These are phyloP conservation scores for Saxophila tyrrhenica DNA, from an alignment of 495 filamentous ascomycete genomes.

Conservation along the genomic window DNA sequence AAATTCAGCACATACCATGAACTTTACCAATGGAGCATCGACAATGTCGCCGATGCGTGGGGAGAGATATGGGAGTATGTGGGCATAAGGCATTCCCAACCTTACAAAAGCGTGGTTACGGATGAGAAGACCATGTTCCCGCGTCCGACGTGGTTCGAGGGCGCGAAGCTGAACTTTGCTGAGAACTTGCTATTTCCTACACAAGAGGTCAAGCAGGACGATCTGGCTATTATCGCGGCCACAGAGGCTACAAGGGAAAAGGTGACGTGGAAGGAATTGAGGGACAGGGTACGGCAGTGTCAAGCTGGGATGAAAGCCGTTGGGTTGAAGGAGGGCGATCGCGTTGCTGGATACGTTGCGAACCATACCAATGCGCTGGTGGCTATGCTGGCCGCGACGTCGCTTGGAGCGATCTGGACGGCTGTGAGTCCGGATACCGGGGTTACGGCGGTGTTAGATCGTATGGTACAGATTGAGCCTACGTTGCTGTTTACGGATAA, in stretches of 20 bases:
- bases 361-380: conserved; percentile 78
- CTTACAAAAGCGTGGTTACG: conserved; percentile 53
- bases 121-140: conserved; percentile 64
- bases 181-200: conserved; percentile 80
- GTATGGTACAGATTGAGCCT: conserved; percentile 71
- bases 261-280: conserved; percentile 69
- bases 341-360: conserved; percentile 75
- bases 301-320: conserved; percentile 55
- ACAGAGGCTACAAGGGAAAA: conserved; percentile 58
- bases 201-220: conserved; percentile 44
- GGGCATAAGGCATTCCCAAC: conserved; percentile 54
- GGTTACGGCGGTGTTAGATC: conserved; percentile 68
- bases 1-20: conserved; percentile 52
- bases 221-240: conserved; percentile 56
- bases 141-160: conserved; percentile 70
- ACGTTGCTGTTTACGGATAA: conserved; percentile 75
- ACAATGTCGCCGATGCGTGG: conserved; percentile 70
- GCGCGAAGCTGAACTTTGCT: conserved; percentile 73
- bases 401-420: conserved; percentile 82
- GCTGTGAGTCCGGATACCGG: conserved; percentile 78
- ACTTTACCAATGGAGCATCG: conserved; percentile 75
- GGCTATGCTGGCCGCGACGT: conserved; percentile 71
- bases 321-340: conserved; percentile 53
- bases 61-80: conserved; percentile 73
- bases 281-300: conserved; percentile 64